Base-by-base conservation (phyloP, 129 eudicot genomes). In the Flaveria robusta region DNA sequence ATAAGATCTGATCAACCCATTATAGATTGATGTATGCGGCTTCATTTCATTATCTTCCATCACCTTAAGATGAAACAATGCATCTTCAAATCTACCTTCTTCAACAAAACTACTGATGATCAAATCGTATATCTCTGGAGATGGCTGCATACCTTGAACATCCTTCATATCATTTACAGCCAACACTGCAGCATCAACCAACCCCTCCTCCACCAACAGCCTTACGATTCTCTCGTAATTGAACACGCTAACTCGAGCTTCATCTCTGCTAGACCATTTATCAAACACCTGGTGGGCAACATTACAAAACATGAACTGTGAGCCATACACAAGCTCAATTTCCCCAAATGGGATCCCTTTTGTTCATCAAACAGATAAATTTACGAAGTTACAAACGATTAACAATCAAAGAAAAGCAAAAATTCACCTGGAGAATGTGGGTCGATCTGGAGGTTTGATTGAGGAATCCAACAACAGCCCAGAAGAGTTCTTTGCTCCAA, bases 401-500 rank as follows among this genome's bases (percentile, higher is more conserved):
- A 71, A 71, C 27, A 11, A 13, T 13, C 3, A 7, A 7, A 52
- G 16, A n/a, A n/a, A 71, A 1, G 49, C 41, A 4, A 52, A 52
- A 29, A 12, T 52, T 70, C 8, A 75, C 79, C 79, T 63, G 59
- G 2, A 75, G 59, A 18, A 75, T 46, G 9, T 64, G 62, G 47
- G 63, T 46, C n/a, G 79, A 74, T 64, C 71, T 74, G 26, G 71
- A 74, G 46, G 71, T 63, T 47, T 70, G 81, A 64, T 56, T 72
- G 43, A 86, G 85, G 69, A 86, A 86, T 58, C 73, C 83, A 47
- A 83, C 65, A 68, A 66, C 87, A 70, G 71, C 79, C 90, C 90
- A 86, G 65, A 83, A 83, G 18, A 80, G 81, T 39, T 77, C 81
- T 49, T 77, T 78, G 79, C 70, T 80, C 90, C 90, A 83, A 71